Evolutionary conservation across 78 protist species (phyloP).

Genomic region (slime mould (Dictyostelium discoideum)): DNA sequence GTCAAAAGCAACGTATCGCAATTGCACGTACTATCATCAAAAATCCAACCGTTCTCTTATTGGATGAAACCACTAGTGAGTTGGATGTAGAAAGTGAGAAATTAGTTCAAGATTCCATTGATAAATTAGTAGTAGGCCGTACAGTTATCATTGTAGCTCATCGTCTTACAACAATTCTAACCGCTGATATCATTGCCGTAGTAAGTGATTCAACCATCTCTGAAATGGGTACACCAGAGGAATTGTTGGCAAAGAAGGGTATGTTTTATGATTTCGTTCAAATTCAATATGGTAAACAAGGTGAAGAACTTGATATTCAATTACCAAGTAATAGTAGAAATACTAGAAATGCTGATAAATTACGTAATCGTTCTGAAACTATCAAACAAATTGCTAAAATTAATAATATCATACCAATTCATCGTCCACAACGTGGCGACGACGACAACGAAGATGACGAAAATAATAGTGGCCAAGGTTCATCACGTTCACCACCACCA

Average conservation of each 20-base stretch:
- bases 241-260: slow-evolving; percentile 32
- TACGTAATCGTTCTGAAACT: slow-evolving; percentile 41
- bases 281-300: slow-evolving; percentile 62
- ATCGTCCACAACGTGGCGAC: neutral
- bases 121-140: slow-evolving; percentile 16
- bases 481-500: neutral
- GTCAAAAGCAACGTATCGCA: slow-evolving; percentile 90
- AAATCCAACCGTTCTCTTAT: slow-evolving; percentile 89
- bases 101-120: slow-evolving; percentile 89
- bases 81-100: slow-evolving; percentile 92
- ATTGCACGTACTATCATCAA: slow-evolving; percentile 87
- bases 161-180: slow-evolving; percentile 89
- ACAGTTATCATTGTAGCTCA: slow-evolving; percentile 94
- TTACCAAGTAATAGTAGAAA: slow-evolving; percentile 24
- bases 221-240: slow-evolving; percentile 85
- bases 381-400: slow-evolving; percentile 5
- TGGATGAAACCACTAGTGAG: slow-evolving; percentile 97
- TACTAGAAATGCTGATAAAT: neutral
- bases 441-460: neutral
- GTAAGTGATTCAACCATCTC: slow-evolving; percentile 68
- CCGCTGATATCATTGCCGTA: slow-evolving; percentile 87
- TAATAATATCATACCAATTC: neutral
- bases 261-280: slow-evolving; percentile 62
- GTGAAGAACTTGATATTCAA: slow-evolving; percentile 25
- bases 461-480: neutral